Evolutionary conservation across 2,329 filamentous ascomycete genomes (phyloP).

Genomic region (Xylaria sp.): DNA sequence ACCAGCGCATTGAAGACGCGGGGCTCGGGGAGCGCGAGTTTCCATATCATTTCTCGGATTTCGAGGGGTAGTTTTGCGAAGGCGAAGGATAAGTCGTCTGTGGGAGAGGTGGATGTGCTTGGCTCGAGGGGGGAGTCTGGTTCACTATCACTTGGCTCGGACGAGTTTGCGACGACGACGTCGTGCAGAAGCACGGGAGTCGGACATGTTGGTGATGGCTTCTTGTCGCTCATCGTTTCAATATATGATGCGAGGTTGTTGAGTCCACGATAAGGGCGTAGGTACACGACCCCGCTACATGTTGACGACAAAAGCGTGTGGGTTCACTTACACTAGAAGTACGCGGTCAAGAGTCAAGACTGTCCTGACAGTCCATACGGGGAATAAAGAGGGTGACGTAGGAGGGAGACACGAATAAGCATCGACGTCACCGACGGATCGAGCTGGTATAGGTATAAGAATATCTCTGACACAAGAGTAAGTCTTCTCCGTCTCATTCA

Average conservation of each 20-base stretch:
- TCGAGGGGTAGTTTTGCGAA: constrained; percentile 27
- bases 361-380: too few relatives aligned
- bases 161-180: background rate
- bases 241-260: background rate
- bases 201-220: background rate
- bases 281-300: too few relatives aligned
- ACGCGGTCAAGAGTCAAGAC: background rate
- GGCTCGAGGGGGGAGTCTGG: background rate
- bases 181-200: background rate
- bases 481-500: background rate
- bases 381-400: background rate
- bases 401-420: background rate
- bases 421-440: background rate
- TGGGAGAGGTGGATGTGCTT: background rate
- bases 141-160: background rate
- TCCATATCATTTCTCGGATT: constrained; percentile 29
- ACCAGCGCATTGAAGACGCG: constrained; percentile 26
- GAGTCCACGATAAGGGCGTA: too few relatives aligned
- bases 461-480: background rate
- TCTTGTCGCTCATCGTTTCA: background rate
- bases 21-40: constrained; percentile 23
- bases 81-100: constrained; percentile 1
- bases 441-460: background rate
- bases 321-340: background rate
- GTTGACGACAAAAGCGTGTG: too few relatives aligned